A percentile compares a stretch with the other conserved stretches of the same genome.
Evolutionary conservation across 306 rosid species (phyloP).

Genomic region (Hippophae tibetana): DNA sequence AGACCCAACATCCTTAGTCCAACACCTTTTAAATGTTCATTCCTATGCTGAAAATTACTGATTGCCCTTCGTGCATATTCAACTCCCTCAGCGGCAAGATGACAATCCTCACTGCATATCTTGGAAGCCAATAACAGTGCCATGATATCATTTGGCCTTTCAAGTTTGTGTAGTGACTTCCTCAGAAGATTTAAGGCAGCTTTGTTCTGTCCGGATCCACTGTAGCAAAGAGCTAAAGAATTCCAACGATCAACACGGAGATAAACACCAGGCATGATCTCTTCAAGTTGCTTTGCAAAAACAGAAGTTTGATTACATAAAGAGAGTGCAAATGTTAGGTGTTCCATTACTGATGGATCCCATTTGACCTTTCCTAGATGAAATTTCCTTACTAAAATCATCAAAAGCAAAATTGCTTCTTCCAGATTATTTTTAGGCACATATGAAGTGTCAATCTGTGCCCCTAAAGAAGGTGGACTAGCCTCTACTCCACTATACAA

Average conservation of each 20-base stretch:
- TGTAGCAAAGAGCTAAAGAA: slow-evolving; percentile 68
- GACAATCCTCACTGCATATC: slow-evolving; percentile 68
- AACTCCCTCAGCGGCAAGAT: slow-evolving; percentile 78
- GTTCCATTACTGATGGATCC: slow-evolving; percentile 92
- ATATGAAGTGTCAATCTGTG: slow-evolving; percentile 70
- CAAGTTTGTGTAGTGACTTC: slow-evolving; percentile 77
- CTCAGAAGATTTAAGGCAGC: slow-evolving; percentile 63
- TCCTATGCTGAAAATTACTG: slow-evolving; percentile 2
- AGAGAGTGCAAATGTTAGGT: slow-evolving; percentile 81
- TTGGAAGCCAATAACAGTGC: slow-evolving; percentile 72
- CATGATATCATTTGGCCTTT: slow-evolving; percentile 59
- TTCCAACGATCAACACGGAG: slow-evolving; percentile 91
- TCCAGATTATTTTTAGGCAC: slow-evolving; percentile 87
- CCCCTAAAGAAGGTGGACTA: slow-evolving; percentile 73
- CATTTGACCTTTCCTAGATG: slow-evolving; percentile 58
- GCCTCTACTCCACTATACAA: slow-evolving; percentile 89
- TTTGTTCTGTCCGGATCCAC: slow-evolving; percentile 62
- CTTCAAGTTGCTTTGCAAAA: slow-evolving; percentile 74
- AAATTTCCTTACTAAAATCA: slow-evolving; percentile 68
- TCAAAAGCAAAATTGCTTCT: slow-evolving; percentile 84
- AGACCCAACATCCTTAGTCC: slow-evolving; percentile 60
- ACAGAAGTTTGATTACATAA: slow-evolving; percentile 65
- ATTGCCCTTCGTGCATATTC: slow-evolving; percentile 60
- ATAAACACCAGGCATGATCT: slow-evolving; percentile 74
- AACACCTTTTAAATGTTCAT: slow-evolving; percentile 46